Conservation (phyloP, 306 rosid genomes). For the Quillaja saponaria region DNA sequence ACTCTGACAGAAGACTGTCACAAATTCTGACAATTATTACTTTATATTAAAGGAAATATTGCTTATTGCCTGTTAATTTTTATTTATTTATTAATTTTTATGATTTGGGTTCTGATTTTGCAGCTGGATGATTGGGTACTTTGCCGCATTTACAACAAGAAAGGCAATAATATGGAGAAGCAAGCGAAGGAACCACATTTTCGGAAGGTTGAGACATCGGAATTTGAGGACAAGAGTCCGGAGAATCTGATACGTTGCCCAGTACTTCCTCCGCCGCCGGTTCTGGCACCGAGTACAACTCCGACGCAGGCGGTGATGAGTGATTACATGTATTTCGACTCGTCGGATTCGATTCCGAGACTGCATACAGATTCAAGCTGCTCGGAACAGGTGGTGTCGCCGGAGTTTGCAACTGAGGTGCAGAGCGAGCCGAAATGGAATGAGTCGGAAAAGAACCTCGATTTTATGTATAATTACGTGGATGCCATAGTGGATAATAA, state of each 20-base stretch:
- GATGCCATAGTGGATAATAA: constrained; percentile 50
- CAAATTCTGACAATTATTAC: constrained; percentile 1
- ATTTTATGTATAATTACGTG: constrained; percentile 53
- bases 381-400: constrained; percentile 94
- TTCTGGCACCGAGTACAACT: not conserved
- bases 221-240: constrained; percentile 69
- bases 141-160: constrained; percentile 94
- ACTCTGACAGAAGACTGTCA: not conserved
- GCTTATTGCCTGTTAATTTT: constrained; percentile 30
- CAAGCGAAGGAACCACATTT: constrained; percentile 17
- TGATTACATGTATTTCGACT: constrained; percentile 60
- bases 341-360: constrained; percentile 78
- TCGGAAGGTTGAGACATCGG: constrained; percentile 30
- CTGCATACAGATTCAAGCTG: constrained; percentile 93
- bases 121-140: constrained; percentile 98
- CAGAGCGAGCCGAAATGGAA: constrained; percentile 90
- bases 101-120: constrained; percentile 45
- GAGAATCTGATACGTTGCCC: constrained; percentile 25
- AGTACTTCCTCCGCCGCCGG: constrained; percentile 28
- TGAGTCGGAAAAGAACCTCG: constrained; percentile 71
- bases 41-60: constrained; percentile 36
- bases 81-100: not conserved
- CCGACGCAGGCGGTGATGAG: constrained; percentile 16
- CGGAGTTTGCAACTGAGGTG: constrained; percentile 84
- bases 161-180: constrained; percentile 57